Evolutionary conservation across 352 stramenopile genomes (phyloP).

Genomic region (Pythium chondricola): DNA sequence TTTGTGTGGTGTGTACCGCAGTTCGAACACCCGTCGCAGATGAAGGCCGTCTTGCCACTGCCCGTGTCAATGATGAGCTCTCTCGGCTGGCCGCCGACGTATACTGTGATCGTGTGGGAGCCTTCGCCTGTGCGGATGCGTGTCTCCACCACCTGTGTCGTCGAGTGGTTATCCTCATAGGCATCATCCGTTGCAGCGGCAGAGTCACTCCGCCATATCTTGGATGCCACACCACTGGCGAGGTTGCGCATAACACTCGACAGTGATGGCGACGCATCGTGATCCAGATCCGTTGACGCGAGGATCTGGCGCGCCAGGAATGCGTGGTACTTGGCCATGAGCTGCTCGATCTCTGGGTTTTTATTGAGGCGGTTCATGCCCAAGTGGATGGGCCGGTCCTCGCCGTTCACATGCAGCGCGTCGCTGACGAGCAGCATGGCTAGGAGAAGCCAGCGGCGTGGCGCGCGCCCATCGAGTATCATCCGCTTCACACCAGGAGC

Average conservation of each 20-base stretch:
- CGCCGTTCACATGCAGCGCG: too few species aligned
- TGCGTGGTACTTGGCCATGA: constrained; percentile 14
- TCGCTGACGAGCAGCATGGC: background rate
- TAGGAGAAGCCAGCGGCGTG: background rate
- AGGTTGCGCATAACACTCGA: constrained; percentile 6
- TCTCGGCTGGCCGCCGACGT: constrained; percentile 49
- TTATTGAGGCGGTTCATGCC: constrained; percentile 20
- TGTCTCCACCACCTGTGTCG: constrained; percentile 28
- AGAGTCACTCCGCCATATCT: constrained; percentile 1
- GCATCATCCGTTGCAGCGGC: too few species aligned
- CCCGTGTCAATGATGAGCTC: constrained; percentile 96
- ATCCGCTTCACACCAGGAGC: too few species aligned
- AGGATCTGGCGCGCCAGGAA: background rate
- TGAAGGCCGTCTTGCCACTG: constrained; percentile 93
- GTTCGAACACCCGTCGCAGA: constrained; percentile 83
- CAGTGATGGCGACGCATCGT: constrained; percentile 1
- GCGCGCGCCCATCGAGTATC: background rate
- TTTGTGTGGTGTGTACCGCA: constrained; percentile 88
- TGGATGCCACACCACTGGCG: background rate
- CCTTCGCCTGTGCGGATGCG: constrained; percentile 39
- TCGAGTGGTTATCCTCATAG: background rate
- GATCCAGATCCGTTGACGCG: background rate
- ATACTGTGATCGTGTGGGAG: constrained; percentile 68
- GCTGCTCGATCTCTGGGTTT: constrained; percentile 8
- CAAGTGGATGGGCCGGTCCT: constrained; percentile 30